Conservation (phyloP, 352 stramenopile genomes). For the Pilasporangium apinafurcum region DNA sequence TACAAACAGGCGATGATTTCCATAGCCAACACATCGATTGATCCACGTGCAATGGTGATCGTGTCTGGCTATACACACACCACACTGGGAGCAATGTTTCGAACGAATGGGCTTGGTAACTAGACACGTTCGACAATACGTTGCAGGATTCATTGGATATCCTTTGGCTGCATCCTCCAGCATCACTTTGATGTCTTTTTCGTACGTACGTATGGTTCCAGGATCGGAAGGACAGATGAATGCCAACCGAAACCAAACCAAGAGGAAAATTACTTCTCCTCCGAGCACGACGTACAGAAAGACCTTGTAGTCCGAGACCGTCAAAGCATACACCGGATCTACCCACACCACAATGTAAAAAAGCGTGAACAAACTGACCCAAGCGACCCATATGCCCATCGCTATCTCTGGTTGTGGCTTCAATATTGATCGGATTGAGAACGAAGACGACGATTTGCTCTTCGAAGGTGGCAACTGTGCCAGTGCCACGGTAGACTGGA, state of each 20-base stretch:
- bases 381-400: slow-evolving; percentile 77
- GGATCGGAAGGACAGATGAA: slow-evolving; percentile 56
- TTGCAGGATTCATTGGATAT: slow-evolving; percentile 26
- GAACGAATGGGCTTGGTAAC: slow-evolving; percentile 66
- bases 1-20: slow-evolving; percentile 79
- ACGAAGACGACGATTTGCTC: background rate
- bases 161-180: slow-evolving; percentile 34
- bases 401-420: slow-evolving; percentile 56
- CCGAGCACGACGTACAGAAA: slow-evolving; percentile 35
- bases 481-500: slow-evolving; percentile 25
- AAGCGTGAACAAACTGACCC: slow-evolving; percentile 63
- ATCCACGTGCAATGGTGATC: slow-evolving; percentile 88
- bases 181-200: slow-evolving; percentile 45
- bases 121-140: slow-evolving; percentile 67
- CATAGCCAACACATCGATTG: slow-evolving; percentile 74
- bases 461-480: too few species aligned
- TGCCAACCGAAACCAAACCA: slow-evolving; percentile 40
- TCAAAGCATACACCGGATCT: slow-evolving; percentile 30
- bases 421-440: slow-evolving; percentile 11
- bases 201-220: slow-evolving; percentile 40
- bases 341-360: slow-evolving; percentile 62
- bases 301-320: slow-evolving; percentile 17
- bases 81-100: slow-evolving; percentile 76
- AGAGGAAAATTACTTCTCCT: slow-evolving; percentile 38
- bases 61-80: slow-evolving; percentile 74